Conservation (phyloP, 768 basidiomycete genomes). For the Amanita exitialis region DNA sequence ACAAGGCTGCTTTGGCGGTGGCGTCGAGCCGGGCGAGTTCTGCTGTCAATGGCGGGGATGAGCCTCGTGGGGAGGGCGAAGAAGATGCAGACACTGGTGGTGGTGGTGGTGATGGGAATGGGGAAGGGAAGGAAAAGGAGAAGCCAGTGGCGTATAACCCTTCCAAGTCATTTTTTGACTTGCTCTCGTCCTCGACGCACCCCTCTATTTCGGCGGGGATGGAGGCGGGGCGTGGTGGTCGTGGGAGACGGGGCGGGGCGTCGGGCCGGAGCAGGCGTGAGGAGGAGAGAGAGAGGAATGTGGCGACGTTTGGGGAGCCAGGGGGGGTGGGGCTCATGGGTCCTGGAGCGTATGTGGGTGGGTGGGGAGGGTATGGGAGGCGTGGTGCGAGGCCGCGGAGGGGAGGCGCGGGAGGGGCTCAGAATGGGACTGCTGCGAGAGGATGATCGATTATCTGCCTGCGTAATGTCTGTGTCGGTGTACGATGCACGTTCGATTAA, state of each 20-base stretch:
- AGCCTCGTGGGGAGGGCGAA: slow-evolving; percentile 17
- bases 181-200: slow-evolving; percentile 33
- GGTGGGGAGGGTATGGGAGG: slow-evolving; percentile 63
- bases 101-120: neutral
- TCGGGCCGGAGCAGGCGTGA: slow-evolving; percentile 64
- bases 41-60: slow-evolving; percentile 12
- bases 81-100: slow-evolving; percentile 9
- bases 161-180: slow-evolving; percentile 75
- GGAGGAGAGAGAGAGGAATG: slow-evolving; percentile 77
- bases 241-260: slow-evolving; percentile 31
- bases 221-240: slow-evolving; percentile 17
- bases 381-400: slow-evolving; percentile 29
- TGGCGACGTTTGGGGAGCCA: slow-evolving; percentile 82
- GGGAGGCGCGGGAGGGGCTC: slow-evolving; percentile 21
- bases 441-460: too few relatives aligned
- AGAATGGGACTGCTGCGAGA: slow-evolving; percentile 11
- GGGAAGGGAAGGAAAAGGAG: slow-evolving; percentile 24
- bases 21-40: slow-evolving; percentile 7
- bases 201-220: slow-evolving; percentile 29
- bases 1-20: slow-evolving; percentile 50
- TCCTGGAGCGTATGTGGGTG: slow-evolving; percentile 69
- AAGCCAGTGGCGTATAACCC: slow-evolving; percentile 56
- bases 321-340: slow-evolving; percentile 72
- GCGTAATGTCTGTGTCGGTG: too few relatives aligned
- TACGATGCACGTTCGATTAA: too few relatives aligned